Conservation (phyloP, 805 yeast genomes). For the Spathaspora girioi region DNA sequence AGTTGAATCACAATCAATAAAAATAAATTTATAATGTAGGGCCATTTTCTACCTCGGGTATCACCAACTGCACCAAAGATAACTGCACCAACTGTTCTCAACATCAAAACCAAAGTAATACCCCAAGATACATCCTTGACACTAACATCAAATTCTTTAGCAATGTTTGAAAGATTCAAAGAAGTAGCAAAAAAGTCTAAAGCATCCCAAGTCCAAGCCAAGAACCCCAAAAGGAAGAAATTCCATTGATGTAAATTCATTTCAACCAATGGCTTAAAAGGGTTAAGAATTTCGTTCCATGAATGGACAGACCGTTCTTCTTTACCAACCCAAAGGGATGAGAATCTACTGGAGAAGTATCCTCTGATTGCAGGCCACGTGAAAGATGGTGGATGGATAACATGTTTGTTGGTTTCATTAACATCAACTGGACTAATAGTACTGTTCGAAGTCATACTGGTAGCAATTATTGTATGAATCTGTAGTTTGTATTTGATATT, state of each 20-base stretch:
- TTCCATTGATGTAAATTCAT: constrained; percentile 48
- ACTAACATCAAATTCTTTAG: constrained; percentile 41
- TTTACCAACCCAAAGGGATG: constrained; percentile 46
- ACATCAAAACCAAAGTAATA: constrained; percentile 66
- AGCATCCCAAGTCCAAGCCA: constrained; percentile 72
- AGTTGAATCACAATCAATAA: constrained; percentile 53
- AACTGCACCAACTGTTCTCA: constrained; percentile 68
- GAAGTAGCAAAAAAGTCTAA: constrained; percentile 67
- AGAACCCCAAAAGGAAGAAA: constrained; percentile 55
- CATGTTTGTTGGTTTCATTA: constrained; percentile 8
- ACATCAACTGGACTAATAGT: constrained; percentile 29
- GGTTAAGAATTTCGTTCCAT: constrained; percentile 42
- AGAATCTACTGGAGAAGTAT: constrained; percentile 44
- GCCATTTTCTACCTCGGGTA: constrained; percentile 64
- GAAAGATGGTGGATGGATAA: constrained; percentile 22
- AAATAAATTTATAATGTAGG: constrained; percentile 49
- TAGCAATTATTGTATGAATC: neutral
- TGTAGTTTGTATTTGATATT: neutral
- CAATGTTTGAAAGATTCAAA: constrained; percentile 49
- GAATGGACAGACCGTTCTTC: constrained; percentile 33
- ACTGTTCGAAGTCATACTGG: neutral
- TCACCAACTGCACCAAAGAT: constrained; percentile 63
- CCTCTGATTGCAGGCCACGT: constrained; percentile 9
- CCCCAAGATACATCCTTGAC: constrained; percentile 66
- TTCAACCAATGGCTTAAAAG: constrained; percentile 37